Evolutionary conservation across 257 asterid genomes (phyloP).

Genomic region (Nicotiana noctiflora): DNA sequence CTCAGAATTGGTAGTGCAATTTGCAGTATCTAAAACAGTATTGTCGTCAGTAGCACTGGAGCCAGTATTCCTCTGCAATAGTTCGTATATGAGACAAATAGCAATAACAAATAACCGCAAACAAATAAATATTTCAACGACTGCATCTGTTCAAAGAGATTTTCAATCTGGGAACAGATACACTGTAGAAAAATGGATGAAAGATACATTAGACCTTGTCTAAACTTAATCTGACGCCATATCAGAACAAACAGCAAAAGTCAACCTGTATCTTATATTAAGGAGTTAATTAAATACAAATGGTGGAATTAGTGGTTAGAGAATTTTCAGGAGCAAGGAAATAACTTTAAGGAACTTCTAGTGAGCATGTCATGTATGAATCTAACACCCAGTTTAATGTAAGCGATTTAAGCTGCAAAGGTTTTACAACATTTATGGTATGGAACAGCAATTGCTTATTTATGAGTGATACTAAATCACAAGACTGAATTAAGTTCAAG

Average conservation of each 20-base stretch:
- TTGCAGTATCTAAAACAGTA: constrained; percentile 22
- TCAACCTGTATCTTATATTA: background rate
- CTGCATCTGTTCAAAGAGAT: background rate
- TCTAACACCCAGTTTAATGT: background rate
- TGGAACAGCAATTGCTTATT: background rate
- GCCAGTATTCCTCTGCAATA: constrained; percentile 55
- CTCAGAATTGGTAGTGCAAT: constrained; percentile 19
- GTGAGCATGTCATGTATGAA: background rate
- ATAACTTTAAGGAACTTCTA: background rate
- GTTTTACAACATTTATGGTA: background rate
- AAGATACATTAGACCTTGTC: background rate
- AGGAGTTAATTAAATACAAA: background rate
- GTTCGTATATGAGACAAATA: constrained; percentile 9
- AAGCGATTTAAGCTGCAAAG: background rate
- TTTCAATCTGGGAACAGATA: background rate
- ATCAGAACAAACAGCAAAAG: background rate
- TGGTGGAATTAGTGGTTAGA: background rate
- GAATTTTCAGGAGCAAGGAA: background rate
- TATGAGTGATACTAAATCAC: background rate
- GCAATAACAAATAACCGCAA: background rate
- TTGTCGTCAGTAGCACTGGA: constrained; percentile 30
- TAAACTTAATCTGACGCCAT: background rate
- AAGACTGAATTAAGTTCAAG: background rate
- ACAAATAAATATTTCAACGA: background rate
- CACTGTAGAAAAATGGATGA: background rate